A percentile compares a stretch with the other conserved stretches of the same genome.
phyloP scores from a whole-genome alignment of 2,329 filamentous ascomycete genomes.

The Plectosphaerella cucumerina region DNA sequence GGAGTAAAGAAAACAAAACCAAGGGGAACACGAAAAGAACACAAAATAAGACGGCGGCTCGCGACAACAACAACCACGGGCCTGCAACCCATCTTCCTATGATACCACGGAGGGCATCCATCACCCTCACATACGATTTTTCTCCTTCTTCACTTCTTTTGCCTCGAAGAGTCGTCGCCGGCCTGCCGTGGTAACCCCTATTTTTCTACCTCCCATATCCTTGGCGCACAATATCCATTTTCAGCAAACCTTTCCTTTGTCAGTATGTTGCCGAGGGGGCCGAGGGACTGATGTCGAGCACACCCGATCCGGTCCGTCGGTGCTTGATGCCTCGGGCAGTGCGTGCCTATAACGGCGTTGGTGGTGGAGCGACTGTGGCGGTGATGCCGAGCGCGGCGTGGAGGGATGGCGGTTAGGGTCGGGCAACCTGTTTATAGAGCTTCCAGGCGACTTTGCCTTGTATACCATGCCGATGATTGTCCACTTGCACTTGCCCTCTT shows the following conservation, averaged over 20 bases:
- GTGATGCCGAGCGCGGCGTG: background rate
- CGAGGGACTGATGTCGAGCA: background rate
- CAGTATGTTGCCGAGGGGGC: background rate
- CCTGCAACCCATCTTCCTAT: background rate
- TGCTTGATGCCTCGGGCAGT: background rate
- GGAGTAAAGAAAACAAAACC: too few species aligned
- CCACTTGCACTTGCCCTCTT: too few species aligned
- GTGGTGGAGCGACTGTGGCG: background rate
- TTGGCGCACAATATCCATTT: background rate
- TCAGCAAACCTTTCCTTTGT: background rate
- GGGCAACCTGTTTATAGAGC: background rate
- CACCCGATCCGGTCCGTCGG: background rate
- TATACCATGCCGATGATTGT: background rate
- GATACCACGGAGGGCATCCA: background rate
- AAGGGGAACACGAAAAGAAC: too few species aligned
- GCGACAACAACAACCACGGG: background rate
- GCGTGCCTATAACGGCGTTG: background rate
- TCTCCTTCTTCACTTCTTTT: background rate
- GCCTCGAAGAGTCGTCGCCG: too few species aligned
- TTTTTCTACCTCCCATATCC: too few species aligned
- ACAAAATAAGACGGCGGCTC: background rate
- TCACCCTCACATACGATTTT: background rate
- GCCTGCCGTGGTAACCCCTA: too few species aligned
- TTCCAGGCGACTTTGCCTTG: background rate
- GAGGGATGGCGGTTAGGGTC: too few species aligned